Base-by-base conservation (phyloP, 805 yeast species). In the Nakazawaea ernobii region DNA sequence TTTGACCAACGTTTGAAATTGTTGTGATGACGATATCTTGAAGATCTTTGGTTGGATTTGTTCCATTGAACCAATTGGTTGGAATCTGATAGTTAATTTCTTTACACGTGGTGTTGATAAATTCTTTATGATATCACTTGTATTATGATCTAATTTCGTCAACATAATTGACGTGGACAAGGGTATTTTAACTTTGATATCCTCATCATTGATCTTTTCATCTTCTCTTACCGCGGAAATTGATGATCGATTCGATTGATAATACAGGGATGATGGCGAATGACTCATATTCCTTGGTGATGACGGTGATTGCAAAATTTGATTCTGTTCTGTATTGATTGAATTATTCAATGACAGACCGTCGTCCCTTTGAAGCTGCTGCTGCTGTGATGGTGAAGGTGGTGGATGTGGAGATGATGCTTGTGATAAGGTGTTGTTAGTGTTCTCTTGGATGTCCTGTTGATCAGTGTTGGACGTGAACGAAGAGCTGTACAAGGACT, bases 31-130 rank as follows among this genome's bases (percentile, higher is more conserved):
- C 11, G 79, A 70, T 2, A 78, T 76, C 49, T 70, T 73, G 56
- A 75, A 80, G 1, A 75, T 67, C 2, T 68, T 63, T 0, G 86
- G 86, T 1, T 58, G 63, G 3, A 82, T 63, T 3, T 67, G 64
- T 1, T 75, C 74, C 0, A 80, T 69, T 0, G 84, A 73, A 0
- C 87, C 87, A 32, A 82, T 76, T 1, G 87, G 74, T 51, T 74
- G 77, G 55, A 83, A 77, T 32, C 86, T 60, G 8, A 81, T 63
- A 1, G 76, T 70, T 13, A 80, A 62, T 53, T 71, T 74, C 14
- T 43, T 46, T 2, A 15, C 24, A 6, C 38, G 40, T 3, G 59
- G 53, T 11, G 57, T 50, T 1, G 62, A 52, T 20, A 49, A 29
- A 8, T 43, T 46, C 6, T 43, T 43, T 3, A 52, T 17, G 14